Evolutionary conservation across 495 filamentous ascomycete genomes (phyloP), one percentile per base, ranked within the genome.

Genomic region (Penicillium fimorum): DNA sequence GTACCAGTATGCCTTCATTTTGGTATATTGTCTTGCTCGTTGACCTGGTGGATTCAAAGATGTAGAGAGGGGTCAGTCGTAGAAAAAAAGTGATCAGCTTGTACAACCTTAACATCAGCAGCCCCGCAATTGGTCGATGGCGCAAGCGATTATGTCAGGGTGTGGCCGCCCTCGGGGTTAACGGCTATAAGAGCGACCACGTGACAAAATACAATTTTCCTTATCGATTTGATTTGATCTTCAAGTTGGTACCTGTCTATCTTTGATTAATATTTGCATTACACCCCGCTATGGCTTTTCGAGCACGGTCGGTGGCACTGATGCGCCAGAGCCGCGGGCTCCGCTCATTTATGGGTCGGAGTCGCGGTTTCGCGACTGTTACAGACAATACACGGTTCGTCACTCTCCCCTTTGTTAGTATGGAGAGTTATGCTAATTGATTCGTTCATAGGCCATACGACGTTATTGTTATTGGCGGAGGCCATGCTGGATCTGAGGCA

Each of bases 401-500:
- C 22, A 22, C 32, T 47, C 52, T 22, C 57, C 40, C 32, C 44
- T 22, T 45, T 49, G 29, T 47, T 13, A 42, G 24, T 17, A 33
- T 42, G 18, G 22, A 20, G 13, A 13, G 18, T 20, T 8, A 15
- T 20, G 24, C 47, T 27, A 20, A 27, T 51, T 58, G 46, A 58
- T 46, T 55, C 22, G 17, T 45, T 35, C 22, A 51, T 45, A 92
- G 90, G 51, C 78, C 85, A 9, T 96, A 89, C 65, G 95, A 97
- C 81, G 94, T 98, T 46, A 77, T 97, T 43, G 91, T 98, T 12
- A 91, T 98, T 52, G 94, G 94, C 43, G 94, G 94, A 49, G 94
- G 94, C 42, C 94, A 98, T 81, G 94, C 94, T 32, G 94, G 94
- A 42, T 85, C 91, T 30, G 94, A 98, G 77, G 94, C 94, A 38